Base-by-base conservation (phyloP, 202 grass and related monocot species). In the Setaria italica region DNA sequence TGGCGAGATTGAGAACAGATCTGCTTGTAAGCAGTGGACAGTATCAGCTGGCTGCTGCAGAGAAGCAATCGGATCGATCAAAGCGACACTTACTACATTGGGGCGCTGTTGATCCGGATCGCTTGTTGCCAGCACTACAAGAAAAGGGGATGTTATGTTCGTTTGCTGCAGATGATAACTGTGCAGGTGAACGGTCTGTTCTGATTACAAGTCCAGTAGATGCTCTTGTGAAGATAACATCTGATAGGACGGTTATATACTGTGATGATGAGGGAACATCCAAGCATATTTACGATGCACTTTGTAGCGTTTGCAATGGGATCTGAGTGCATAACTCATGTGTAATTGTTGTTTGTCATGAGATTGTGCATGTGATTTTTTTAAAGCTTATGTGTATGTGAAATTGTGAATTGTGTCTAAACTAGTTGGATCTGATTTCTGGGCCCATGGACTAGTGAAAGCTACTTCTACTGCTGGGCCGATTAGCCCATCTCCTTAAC, bases 1-100 rank as follows among this genome's bases (percentile, higher is more conserved):
- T 92, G 35, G 91, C 96, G 2, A 95, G 93, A 84, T 76, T 99
- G 77, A 91, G 89, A 41, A 74, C 89, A 29, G 90, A 87, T 48
- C 74, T 95, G 53, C 79, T 87, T 37, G 70, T 95, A 87, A 92
- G 84, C 69, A 92, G 89, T 75, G 90, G 96, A 14, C 84, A 77
- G 39, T 99, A 94, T 70, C n/a, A 83, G 75, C 85, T 99, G 68
- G 84, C 55, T 64, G 49, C 81, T 25, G 55, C 72, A n/a, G 82
- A 80, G 73, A 79, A 83, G 51, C 79, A 21, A 45, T 20, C 65
- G 2, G 50, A 74, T 62, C 51, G 21, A 9, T 87, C 79, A n/a
- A 87, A 64, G 62, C 58, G 82, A 46, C 86, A 78, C 57, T 48
- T 84, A 81, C 58, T 99, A 77, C 90, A 86, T 72, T 79, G 79